phyloP scores from a whole-genome alignment of 352 stramenopile species.

The Phytophthora melonis region DNA sequence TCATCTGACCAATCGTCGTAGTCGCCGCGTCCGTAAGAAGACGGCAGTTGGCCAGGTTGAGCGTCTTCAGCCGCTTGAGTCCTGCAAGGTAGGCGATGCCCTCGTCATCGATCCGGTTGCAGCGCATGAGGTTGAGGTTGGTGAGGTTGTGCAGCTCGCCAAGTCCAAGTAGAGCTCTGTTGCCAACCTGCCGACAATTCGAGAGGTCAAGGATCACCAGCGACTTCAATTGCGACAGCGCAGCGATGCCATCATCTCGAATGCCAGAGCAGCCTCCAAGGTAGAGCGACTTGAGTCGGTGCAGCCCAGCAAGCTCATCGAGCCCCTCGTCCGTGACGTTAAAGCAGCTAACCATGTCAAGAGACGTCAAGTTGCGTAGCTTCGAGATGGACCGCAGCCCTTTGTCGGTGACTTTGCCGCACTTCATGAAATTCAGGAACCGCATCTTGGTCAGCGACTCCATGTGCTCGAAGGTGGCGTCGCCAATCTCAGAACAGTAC shows the following conservation, averaged over 20 bases:
- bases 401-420: slow-evolving; percentile 70
- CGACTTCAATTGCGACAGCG: slow-evolving; percentile 46
- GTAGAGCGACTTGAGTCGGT: slow-evolving; percentile 71
- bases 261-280: slow-evolving; percentile 69
- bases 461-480: slow-evolving; percentile 69
- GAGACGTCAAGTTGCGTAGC: slow-evolving; percentile 62
- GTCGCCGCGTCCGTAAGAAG: slow-evolving; percentile 70
- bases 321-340: slow-evolving; percentile 70
- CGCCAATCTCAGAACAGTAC: slow-evolving; percentile 86
- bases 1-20: slow-evolving; percentile 53
- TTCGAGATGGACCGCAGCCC: slow-evolving; percentile 58
- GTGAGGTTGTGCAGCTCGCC: slow-evolving; percentile 67
- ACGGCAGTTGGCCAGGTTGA: slow-evolving; percentile 87
- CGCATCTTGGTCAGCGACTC: slow-evolving; percentile 61
- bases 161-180: slow-evolving; percentile 61
- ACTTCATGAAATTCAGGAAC: slow-evolving; percentile 88
- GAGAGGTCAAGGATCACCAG: slow-evolving; percentile 75
- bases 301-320: slow-evolving; percentile 41
- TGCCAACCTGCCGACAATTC: slow-evolving; percentile 82
- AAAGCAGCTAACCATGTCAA: slow-evolving; percentile 87
- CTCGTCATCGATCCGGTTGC: slow-evolving; percentile 72
- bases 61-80: slow-evolving; percentile 62
- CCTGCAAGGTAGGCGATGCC: slow-evolving; percentile 56
- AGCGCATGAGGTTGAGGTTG: slow-evolving; percentile 85
- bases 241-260: slow-evolving; percentile 65